Conservation (phyloP, 2,329 filamentous ascomycete species). For the Xylariomycetidae sp. region DNA sequence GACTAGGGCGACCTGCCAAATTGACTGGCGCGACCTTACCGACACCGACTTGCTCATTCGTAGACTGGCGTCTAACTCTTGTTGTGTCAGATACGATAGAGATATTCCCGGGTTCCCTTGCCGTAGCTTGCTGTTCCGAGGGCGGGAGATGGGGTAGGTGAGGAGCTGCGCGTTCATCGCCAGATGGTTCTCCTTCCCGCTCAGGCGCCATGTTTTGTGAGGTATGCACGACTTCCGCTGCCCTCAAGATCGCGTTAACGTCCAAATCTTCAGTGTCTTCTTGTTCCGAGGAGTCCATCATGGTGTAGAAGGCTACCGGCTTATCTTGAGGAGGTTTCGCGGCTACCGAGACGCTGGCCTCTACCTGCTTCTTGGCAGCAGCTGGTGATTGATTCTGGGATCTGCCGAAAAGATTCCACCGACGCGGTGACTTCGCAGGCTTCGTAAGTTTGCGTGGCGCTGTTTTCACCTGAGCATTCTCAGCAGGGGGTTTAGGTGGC, state of each 20-base stretch:
- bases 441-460: constrained; percentile 53
- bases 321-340: constrained; percentile 47
- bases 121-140: constrained; percentile 4
- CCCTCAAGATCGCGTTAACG: constrained; percentile 45
- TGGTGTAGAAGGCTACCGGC: constrained; percentile 55
- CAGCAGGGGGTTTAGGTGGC: constrained; percentile 30
- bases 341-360: constrained; percentile 40
- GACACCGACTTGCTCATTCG: too few species aligned
- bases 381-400: constrained; percentile 39
- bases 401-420: constrained; percentile 61
- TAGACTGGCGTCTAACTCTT: too few species aligned
- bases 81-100: too few species aligned
- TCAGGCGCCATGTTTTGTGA: constrained; percentile 6
- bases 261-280: constrained; percentile 37
- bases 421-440: constrained; percentile 50
- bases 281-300: constrained; percentile 56
- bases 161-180: constrained; percentile 6
- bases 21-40: too few species aligned
- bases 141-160: too few species aligned
- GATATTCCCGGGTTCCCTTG: constrained; percentile 2
- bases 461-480: constrained; percentile 22
- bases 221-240: constrained; percentile 36
- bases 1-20: constrained; percentile 47
- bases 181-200: constrained; percentile 14
- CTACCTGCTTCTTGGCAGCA: constrained; percentile 32